Conservation (phyloP, 192 early-diverging fungal genomes). For the Rhizophagus prolifer region DNA sequence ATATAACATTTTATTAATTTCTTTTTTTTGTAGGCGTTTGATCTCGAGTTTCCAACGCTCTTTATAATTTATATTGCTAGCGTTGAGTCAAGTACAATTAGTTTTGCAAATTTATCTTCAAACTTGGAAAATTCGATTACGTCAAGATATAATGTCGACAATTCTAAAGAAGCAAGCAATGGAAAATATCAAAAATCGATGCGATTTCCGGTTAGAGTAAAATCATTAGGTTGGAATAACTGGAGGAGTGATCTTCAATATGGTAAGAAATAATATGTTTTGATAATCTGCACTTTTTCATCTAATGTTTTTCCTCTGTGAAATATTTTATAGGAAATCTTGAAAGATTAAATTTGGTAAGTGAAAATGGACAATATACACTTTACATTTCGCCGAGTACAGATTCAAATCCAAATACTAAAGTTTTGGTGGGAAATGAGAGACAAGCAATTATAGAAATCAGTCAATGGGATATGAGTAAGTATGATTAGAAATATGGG, state of each 20-base stretch:
- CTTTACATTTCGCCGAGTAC: constrained; percentile 36
- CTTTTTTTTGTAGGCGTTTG: too few relatives aligned
- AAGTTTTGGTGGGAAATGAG: constrained; percentile 33
- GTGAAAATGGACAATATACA: constrained; percentile 39
- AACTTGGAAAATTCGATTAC: constrained; percentile 7
- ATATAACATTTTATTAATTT: too few relatives aligned
- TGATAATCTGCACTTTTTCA: neutral
- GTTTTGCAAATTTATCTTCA: neutral
- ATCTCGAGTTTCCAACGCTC: constrained; percentile 34
- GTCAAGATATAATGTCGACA: neutral
- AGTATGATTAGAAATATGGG: neutral
- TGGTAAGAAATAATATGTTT: neutral
- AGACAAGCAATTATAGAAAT: constrained; percentile 37
- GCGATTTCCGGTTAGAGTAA: constrained; percentile 29
- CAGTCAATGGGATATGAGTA: constrained; percentile 37
- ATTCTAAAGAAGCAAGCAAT: neutral
- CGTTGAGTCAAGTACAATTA: neutral
- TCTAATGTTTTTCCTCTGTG: neutral
- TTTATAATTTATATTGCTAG: constrained; percentile 27
- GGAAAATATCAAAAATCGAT: constrained; percentile 10
- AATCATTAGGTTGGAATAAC: constrained; percentile 22
- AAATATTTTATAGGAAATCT: neutral
- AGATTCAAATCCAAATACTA: neutral
- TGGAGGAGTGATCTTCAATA: neutral
- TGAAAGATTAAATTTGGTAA: neutral